phyloP scores from a whole-genome alignment of 225 moss, liverwort and hornwort species.

The Polytrichum formosum region DNA sequence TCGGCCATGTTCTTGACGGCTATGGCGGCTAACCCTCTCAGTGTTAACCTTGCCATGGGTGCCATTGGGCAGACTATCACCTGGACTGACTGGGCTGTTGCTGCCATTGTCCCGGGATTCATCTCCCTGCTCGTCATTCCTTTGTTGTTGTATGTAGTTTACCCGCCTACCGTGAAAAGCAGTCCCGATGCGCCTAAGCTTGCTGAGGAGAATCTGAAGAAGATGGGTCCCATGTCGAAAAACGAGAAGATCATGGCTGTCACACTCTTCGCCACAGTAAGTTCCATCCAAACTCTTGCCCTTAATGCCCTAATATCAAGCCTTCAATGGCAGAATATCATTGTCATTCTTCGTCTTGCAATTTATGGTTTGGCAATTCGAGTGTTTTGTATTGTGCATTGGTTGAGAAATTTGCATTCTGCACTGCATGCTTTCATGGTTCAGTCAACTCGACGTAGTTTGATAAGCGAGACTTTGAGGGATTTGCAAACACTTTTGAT shows the following conservation, averaged over 20 bases:
- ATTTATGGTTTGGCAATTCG: too few relatives aligned
- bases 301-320: too few relatives aligned
- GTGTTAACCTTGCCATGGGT: conserved; percentile 78
- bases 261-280: conserved; percentile 77
- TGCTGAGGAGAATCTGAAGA: conserved; percentile 76
- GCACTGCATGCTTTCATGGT: too few relatives aligned
- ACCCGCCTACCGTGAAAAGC: conserved; percentile 89
- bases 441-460: too few relatives aligned
- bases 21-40: conserved; percentile 96
- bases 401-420: too few relatives aligned
- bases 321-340: too few relatives aligned
- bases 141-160: conserved; percentile 65
- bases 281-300: background rate
- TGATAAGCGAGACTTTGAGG: too few relatives aligned
- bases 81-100: conserved; percentile 98
- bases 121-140: conserved; percentile 82
- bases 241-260: conserved; percentile 89
- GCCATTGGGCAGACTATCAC: conserved; percentile 88
- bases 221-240: conserved; percentile 91
- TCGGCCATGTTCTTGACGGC: conserved; percentile 97
- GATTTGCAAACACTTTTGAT: too few relatives aligned
- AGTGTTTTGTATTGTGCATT: too few relatives aligned
- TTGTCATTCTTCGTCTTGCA: too few relatives aligned
- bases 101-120: conserved; percentile 78
- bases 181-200: conserved; percentile 92